Conservation (phyloP, 192 early-diverging fungal species). For the Mortierella alpina region DNA sequence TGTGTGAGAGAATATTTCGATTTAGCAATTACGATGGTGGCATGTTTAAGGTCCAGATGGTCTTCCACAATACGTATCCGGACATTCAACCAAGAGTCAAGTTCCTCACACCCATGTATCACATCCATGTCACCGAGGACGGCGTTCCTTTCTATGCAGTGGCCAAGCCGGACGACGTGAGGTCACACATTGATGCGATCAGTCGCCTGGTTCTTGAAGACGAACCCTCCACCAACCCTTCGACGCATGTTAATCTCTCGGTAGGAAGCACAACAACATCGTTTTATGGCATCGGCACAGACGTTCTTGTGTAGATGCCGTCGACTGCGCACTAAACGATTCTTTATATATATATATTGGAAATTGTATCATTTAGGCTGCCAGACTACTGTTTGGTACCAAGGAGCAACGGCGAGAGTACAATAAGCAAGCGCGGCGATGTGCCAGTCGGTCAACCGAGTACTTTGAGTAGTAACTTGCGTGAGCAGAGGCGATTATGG, state of each 20-base stretch:
- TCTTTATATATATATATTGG: neutral
- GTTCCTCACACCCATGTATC: conserved; percentile 69
- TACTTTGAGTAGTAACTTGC: conserved; percentile 35
- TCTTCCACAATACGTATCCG: conserved; percentile 68
- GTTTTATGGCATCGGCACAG: no score
- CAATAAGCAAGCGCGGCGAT: conserved; percentile 46
- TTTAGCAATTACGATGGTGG: conserved; percentile 68
- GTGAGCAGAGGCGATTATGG: neutral
- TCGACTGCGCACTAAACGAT: no score
- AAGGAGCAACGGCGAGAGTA: conserved; percentile 53
- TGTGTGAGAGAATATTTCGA: neutral
- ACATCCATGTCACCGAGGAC: conserved; percentile 67
- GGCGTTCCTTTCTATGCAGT: conserved; percentile 68
- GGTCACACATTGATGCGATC: conserved; percentile 63
- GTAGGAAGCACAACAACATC: neutral
- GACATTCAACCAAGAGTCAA: conserved; percentile 64
- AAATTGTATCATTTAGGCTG: conserved; percentile 17
- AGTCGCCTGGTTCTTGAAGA: conserved; percentile 54
- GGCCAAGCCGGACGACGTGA: conserved; percentile 65
- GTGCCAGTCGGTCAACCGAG: conserved; percentile 45
- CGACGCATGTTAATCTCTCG: conserved; percentile 41
- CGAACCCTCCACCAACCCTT: conserved; percentile 49
- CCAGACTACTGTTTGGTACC: conserved; percentile 47
- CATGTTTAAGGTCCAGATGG: conserved; percentile 64
- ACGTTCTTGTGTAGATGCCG: no score